These are phyloP conservation scores for Cornus controversa DNA, from an alignment of 148 eudicot genomes.

Conservation along the genomic window DNA sequence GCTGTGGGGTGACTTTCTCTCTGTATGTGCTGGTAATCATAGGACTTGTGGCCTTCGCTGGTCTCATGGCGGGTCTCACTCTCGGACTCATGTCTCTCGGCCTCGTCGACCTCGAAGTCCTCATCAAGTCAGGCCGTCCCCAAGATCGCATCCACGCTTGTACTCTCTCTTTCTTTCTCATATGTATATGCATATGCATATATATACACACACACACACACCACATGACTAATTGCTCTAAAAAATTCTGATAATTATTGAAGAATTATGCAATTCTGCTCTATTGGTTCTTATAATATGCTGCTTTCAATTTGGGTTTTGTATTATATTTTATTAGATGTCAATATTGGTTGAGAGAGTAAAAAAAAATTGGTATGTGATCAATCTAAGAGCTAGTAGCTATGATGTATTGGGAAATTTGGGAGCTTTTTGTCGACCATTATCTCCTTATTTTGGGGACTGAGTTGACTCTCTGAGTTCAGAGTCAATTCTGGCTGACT, in stretches of 20 bases:
- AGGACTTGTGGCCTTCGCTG: constrained; percentile 76
- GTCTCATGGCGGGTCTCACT: constrained; percentile 92
- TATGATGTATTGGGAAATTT: background rate
- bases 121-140: constrained; percentile 81
- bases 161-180: constrained; percentile 14
- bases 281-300: background rate
- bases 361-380: background rate
- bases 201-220: background rate
- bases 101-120: constrained; percentile 97
- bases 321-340: background rate
- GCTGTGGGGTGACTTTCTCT: constrained; percentile 57
- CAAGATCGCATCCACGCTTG: constrained; percentile 80
- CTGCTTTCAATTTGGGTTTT: background rate
- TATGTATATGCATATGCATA: background rate
- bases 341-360: background rate
- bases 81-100: constrained; percentile 94
- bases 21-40: constrained; percentile 38
- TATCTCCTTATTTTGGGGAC: background rate
- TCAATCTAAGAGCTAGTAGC: background rate
- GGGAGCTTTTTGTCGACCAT: background rate
- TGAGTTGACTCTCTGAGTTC: background rate
- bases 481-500: background rate
- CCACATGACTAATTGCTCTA: background rate
- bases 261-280: background rate
- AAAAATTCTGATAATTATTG: background rate